Percentiles rank a stretch among this genome's conserved stretches.
Conservation (phyloP, 257 asterid species). For the Dorcoceras hygrometricum region DNA sequence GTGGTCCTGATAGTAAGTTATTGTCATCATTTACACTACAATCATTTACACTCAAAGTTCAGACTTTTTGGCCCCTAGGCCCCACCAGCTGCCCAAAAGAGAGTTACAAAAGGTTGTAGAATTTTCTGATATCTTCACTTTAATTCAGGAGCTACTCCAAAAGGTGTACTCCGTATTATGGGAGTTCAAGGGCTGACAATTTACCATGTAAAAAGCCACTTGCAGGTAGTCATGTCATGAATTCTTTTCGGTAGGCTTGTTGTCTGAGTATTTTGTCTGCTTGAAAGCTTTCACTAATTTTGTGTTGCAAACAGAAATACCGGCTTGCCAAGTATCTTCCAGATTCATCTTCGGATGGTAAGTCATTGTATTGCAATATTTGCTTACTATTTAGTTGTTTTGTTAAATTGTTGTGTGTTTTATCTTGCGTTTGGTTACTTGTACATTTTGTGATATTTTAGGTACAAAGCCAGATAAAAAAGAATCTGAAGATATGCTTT, state of each 20-base stretch:
- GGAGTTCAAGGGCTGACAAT: constrained; percentile 96
- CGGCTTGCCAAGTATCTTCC: constrained; percentile 99
- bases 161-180: constrained; percentile 97
- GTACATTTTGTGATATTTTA: constrained; percentile 28
- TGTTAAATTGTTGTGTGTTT: background rate
- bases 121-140: constrained; percentile 20
- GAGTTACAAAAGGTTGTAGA: background rate
- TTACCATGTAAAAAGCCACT: constrained; percentile 98
- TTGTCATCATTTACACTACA: constrained; percentile 22
- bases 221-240: constrained; percentile 57
- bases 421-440: constrained; percentile 14
- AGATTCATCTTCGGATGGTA: constrained; percentile 93
- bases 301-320: constrained; percentile 63
- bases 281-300: constrained; percentile 24
- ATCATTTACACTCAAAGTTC: constrained; percentile 19
- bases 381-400: constrained; percentile 11
- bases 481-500: constrained; percentile 73
- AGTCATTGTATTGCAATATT: constrained; percentile 22
- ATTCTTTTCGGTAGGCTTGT: constrained; percentile 12
- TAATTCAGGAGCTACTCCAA: constrained; percentile 92
- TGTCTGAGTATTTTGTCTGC: constrained; percentile 20
- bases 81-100: background rate
- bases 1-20: constrained; percentile 95
- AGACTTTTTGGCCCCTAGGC: background rate
- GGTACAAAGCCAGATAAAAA: constrained; percentile 83